Percentiles rank a stretch among this genome's conserved stretches.
phyloP scores from a whole-genome alignment of 495 filamentous ascomycete genomes.

The Xylaria bambusicola region DNA sequence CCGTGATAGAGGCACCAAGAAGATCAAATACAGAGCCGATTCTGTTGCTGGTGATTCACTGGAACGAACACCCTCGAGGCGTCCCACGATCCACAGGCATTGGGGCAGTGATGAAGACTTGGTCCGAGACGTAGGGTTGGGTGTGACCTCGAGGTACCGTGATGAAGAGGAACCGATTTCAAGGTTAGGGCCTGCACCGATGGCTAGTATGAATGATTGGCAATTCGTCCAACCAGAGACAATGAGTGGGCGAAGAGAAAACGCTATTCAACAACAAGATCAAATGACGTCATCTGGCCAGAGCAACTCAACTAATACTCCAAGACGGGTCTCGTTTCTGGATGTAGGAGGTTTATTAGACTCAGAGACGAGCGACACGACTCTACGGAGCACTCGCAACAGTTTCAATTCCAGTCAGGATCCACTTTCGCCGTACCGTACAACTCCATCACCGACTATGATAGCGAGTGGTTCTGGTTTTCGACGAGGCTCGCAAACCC shows the following conservation, averaged over 20 bases:
- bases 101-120: slow-evolving; percentile 87
- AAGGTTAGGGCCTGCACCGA: slow-evolving; percentile 30
- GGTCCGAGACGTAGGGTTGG: slow-evolving; percentile 69
- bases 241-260: slow-evolving; percentile 36
- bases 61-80: slow-evolving; percentile 46
- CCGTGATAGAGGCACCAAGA: slow-evolving; percentile 76
- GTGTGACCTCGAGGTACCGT: slow-evolving; percentile 57
- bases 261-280: slow-evolving; percentile 30
- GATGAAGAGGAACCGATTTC: slow-evolving; percentile 25
- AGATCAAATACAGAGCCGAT: slow-evolving; percentile 68
- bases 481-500: slow-evolving; percentile 51
- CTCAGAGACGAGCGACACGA: slow-evolving; percentile 28
- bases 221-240: slow-evolving; percentile 36
- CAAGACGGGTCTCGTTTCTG: slow-evolving; percentile 64
- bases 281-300: slow-evolving; percentile 22
- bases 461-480: slow-evolving; percentile 38
- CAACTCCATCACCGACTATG: slow-evolving; percentile 33
- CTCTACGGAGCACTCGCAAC: slow-evolving; percentile 30
- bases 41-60: slow-evolving; percentile 45
- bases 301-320: slow-evolving; percentile 42
- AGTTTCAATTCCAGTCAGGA: slow-evolving; percentile 37
- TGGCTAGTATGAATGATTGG: slow-evolving; percentile 43
- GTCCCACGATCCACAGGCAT: slow-evolving; percentile 55
- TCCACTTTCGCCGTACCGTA: slow-evolving; percentile 30
- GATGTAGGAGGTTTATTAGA: slow-evolving; percentile 69